These are phyloP conservation scores for Yamadazyma dushanensis DNA, from an alignment of 1,139 yeast species.

Conservation along the genomic window DNA sequence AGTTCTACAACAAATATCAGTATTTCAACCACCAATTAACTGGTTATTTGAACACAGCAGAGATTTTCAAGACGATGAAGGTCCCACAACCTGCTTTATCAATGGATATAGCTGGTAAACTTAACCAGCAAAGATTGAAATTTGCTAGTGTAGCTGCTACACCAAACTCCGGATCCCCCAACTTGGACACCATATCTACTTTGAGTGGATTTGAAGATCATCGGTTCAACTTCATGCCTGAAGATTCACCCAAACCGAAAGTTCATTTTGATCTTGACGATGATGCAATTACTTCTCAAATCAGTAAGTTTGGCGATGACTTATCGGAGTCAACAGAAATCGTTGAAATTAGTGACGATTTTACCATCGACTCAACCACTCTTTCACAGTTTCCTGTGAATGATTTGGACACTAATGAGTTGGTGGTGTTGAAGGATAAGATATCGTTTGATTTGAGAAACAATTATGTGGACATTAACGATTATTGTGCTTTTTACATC, in stretches of 20 bases:
- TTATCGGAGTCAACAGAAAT: conserved; percentile 10
- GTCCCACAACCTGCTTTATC: conserved; percentile 40
- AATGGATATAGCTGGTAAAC: conserved; percentile 13
- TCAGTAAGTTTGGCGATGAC: conserved; percentile 12
- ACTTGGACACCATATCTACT: neutral
- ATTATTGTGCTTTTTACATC: conserved; percentile 46
- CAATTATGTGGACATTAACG: conserved; percentile 47
- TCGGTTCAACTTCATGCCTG: conserved; percentile 2
- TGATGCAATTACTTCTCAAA: conserved; percentile 1
- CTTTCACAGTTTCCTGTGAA: conserved; percentile 9
- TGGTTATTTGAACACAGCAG: conserved; percentile 41
- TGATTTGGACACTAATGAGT: conserved; percentile 21
- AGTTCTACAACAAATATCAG: conserved; percentile 25
- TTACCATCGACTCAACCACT: conserved; percentile 15
- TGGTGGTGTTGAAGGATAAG: conserved; percentile 38
- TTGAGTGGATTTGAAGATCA: conserved; percentile 1
- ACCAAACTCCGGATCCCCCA: neutral
- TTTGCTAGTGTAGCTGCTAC: neutral
- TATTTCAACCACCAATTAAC: conserved; percentile 44
- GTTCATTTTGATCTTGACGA: conserved; percentile 5
- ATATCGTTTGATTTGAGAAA: conserved; percentile 44
- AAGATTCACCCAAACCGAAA: conserved; percentile 4
- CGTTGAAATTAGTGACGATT: conserved; percentile 13
- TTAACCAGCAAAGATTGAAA: conserved; percentile 13
- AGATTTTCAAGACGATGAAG: conserved; percentile 43